Percentiles rank a stretch among this genome's conserved stretches.
Evolutionary conservation across 2,329 filamentous ascomycete species (phyloP).

Genomic region (Xylariaceae sp.): DNA sequence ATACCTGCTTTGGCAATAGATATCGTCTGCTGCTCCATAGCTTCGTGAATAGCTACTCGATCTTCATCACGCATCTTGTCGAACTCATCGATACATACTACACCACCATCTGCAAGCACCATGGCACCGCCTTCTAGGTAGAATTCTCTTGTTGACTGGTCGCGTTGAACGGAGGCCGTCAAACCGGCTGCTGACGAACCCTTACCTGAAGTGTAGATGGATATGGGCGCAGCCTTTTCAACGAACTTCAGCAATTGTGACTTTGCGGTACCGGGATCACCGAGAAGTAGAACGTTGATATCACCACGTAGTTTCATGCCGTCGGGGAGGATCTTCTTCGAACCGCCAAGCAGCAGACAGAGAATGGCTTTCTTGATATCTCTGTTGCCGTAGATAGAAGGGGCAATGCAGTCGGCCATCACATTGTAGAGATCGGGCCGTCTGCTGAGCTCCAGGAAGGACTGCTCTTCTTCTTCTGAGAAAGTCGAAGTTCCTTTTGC

Average conservation of each 20-base stretch:
- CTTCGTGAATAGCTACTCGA: slow-evolving; percentile 95
- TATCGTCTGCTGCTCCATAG: slow-evolving; percentile 99
- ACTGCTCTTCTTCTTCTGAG: slow-evolving; percentile 93
- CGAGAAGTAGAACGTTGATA: slow-evolving; percentile 93
- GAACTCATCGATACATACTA: slow-evolving; percentile 98
- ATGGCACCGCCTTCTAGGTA: slow-evolving; percentile 97
- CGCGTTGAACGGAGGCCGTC: slow-evolving; percentile 92
- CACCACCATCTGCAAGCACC: slow-evolving; percentile 94
- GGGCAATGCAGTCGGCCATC: slow-evolving; percentile 88
- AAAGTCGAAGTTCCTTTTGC: slow-evolving; percentile 80
- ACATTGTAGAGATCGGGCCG: slow-evolving; percentile 86
- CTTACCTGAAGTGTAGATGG: slow-evolving; percentile 98
- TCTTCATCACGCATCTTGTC: slow-evolving; percentile 99
- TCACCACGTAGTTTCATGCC: slow-evolving; percentile 97
- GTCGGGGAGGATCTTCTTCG: slow-evolving; percentile 95
- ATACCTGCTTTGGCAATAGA: slow-evolving; percentile 98
- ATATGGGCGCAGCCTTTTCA: slow-evolving; percentile 90
- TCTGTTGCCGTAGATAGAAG: slow-evolving; percentile 91
- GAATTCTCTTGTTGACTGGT: slow-evolving; percentile 88
- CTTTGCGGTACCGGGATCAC: slow-evolving; percentile 97
- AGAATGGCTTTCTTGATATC: slow-evolving; percentile 98
- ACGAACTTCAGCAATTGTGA: slow-evolving; percentile 97
- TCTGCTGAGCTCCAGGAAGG: slow-evolving; percentile 86
- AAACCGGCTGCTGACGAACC: slow-evolving; percentile 96
- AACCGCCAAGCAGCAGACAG: slow-evolving; percentile 87